Base-by-base conservation (phyloP, 2,329 filamentous ascomycete species). In the Clarireedia hainanense region DNA sequence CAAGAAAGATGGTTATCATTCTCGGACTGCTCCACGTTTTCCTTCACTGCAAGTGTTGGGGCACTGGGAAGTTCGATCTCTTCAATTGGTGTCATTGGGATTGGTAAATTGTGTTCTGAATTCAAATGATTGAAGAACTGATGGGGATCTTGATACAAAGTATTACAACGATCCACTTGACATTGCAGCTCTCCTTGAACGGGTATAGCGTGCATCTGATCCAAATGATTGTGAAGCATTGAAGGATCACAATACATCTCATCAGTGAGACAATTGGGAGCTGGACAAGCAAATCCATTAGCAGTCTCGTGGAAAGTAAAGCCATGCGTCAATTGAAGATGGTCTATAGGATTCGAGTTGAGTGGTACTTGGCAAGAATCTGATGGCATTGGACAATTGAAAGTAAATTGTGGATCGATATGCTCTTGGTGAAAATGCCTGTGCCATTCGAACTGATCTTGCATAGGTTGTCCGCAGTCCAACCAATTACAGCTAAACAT, bases 181-280 rank as follows among this genome's bases (percentile, higher is more conserved):
- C 67, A 69, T 12, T 60, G 58, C 15, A 69, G 56, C 5, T 54
- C 45, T 23, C 64, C 65, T 57, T 62, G 60, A 43, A 52, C 52
- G 24, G 64, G 65, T 34, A 58, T 66, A 10, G 65, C 62, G 56
- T 69, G 67, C 46, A 58, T 60, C 47, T 63, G 55, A 49, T 65
- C 63, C 23, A 68, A 60, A 47, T 69, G 67, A 50, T 64, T 61
- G 40, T 69, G 66, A 48, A 69, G 60, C 58, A 60, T 63, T 17
- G 58, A 51, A 42, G 61, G 61, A 55, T 65, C 58, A 26, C 57
- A 59, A 50, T 58, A 64, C 23, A 57, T 60, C 36, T 63, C 56
- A 39, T 58, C 53, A 7, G 59, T 54, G 37, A 57, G 51, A 50
- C 66, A 68, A 34, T 52, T 53, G 9, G 64, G 61, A 56, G 60